Percentiles rank a stretch among this genome's conserved stretches.
Evolutionary conservation across 169 alveolate genomes (phyloP).

Genomic region (Cytauxzoon felis): DNA sequence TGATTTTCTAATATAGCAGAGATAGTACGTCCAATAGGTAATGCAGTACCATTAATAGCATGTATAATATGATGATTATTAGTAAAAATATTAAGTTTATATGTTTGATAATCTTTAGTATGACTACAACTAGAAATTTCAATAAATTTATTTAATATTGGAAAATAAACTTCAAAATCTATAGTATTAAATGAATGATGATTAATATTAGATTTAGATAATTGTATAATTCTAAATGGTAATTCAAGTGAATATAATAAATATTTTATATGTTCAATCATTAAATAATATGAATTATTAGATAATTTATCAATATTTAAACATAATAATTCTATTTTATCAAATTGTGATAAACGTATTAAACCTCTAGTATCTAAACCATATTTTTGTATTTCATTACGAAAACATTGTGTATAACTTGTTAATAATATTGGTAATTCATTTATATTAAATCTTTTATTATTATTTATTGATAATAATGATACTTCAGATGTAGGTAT

Average conservation of each 20-base stretch:
- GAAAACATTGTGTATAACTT: conserved; percentile 68
- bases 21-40: conserved; percentile 74
- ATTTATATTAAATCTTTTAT: conserved; percentile 23
- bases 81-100: conserved; percentile 50
- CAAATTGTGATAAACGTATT: conserved; percentile 72
- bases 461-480: conserved; percentile 58
- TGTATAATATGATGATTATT: conserved; percentile 43
- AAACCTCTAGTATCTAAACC: conserved; percentile 73
- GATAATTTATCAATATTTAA: conserved; percentile 51
- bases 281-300: conserved; percentile 41
- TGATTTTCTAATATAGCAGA: conserved; percentile 71
- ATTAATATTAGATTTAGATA: conserved; percentile 64
- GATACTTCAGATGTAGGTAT: conserved; percentile 78
- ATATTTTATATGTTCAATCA: conserved; percentile 68
- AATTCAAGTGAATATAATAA: conserved; percentile 39
- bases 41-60: conserved; percentile 74
- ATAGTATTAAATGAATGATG: conserved; percentile 63
- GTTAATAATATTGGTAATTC: conserved; percentile 64
- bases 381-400: conserved; percentile 71
- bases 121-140: conserved; percentile 75
- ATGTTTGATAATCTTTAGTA: conserved; percentile 70
- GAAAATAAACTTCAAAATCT: conserved; percentile 73
- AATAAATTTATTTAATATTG: conserved; percentile 61
- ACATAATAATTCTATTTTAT: conserved; percentile 69
- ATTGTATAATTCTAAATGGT: conserved; percentile 49